Evolutionary conservation across 805 yeast species (phyloP).

Genomic region (Saturnispora hagleri): DNA sequence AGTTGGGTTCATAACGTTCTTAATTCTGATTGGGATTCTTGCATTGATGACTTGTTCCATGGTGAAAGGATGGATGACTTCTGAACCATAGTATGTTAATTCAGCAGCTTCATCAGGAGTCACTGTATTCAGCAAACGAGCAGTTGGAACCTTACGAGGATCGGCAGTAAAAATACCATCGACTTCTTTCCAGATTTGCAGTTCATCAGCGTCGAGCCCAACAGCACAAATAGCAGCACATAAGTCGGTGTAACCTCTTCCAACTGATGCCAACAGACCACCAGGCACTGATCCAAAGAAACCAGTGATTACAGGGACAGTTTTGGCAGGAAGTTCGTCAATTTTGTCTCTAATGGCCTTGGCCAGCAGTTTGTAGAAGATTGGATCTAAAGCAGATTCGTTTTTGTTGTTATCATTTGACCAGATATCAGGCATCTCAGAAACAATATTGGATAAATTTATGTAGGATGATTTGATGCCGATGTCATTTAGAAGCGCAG

Average conservation of each 20-base stretch:
- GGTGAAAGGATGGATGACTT: constrained; percentile 97
- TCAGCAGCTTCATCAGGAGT: constrained; percentile 99
- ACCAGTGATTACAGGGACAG: constrained; percentile 90
- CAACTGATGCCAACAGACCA: constrained; percentile 85
- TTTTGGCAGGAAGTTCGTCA: constrained; percentile 27
- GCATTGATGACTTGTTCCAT: constrained; percentile 98
- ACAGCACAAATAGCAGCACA: constrained; percentile 97
- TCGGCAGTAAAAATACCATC: constrained; percentile 99
- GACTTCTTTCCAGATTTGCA: constrained; percentile 98
- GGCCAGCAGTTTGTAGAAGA: constrained; percentile 51
- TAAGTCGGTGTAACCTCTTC: constrained; percentile 94
- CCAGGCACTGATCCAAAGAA: constrained; percentile 96
- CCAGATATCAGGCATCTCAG: constrained; percentile 25
- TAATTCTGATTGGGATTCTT: constrained; percentile 91
- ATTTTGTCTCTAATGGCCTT: constrained; percentile 43
- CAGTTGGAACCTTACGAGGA: constrained; percentile 89
- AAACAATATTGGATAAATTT: constrained; percentile 63
- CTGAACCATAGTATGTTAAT: constrained; percentile 93
- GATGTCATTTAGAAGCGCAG: constrained; percentile 72
- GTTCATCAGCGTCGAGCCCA: constrained; percentile 83
- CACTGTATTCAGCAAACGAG: constrained; percentile 74
- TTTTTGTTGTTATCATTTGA: constrained; percentile 30
- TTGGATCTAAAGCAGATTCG: constrained; percentile 35
- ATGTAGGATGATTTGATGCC: constrained; percentile 74
- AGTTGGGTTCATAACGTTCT: constrained; percentile 88